Conservation (phyloP, 2,329 filamentous ascomycete species). For the Xylariaceae sp. region DNA sequence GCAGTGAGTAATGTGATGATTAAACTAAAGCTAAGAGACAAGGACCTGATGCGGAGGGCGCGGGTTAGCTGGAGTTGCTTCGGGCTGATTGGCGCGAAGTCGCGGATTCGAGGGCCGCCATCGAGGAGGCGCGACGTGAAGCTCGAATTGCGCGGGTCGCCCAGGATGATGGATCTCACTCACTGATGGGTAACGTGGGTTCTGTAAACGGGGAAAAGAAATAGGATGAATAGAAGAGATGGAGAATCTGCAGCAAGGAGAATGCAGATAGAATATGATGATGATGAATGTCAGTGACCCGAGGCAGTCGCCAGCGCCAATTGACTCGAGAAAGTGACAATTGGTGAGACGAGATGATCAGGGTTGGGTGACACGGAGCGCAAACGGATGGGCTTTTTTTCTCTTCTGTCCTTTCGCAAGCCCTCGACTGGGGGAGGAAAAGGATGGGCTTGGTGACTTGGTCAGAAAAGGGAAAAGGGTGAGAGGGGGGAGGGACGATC, state of each 20-base stretch:
- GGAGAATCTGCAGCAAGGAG: slow-evolving; percentile 9
- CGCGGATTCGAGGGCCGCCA: slow-evolving; percentile 26
- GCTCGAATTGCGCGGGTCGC: slow-evolving; percentile 26
- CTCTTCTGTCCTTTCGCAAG: not conserved
- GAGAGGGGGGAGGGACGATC: not conserved
- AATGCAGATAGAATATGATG: slow-evolving; percentile 13
- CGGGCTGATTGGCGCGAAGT: slow-evolving; percentile 22
- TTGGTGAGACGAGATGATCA: slow-evolving; percentile 9
- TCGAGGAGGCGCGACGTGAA: slow-evolving; percentile 26
- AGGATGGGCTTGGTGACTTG: slow-evolving; percentile 15
- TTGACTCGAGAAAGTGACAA: slow-evolving; percentile 13
- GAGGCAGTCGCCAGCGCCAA: slow-evolving; percentile 14
- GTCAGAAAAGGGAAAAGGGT: slow-evolving; percentile 24
- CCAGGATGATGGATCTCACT: slow-evolving; percentile 28
- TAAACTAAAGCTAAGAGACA: slow-evolving; percentile 18
- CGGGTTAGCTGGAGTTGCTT: slow-evolving; percentile 28
- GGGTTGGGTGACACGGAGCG: slow-evolving; percentile 24
- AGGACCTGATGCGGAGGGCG: slow-evolving; percentile 19
- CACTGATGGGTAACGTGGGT: slow-evolving; percentile 25
- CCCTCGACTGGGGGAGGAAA: not conserved
- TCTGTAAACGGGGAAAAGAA: slow-evolving; percentile 16
- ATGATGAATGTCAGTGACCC: slow-evolving; percentile 8
- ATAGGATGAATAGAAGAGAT: slow-evolving; percentile 13
- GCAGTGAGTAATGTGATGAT: slow-evolving; percentile 12
- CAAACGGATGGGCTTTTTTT: slow-evolving; percentile 21